phyloP scores from a whole-genome alignment of 345 rosid species.

The Rhizophora apiculata region DNA sequence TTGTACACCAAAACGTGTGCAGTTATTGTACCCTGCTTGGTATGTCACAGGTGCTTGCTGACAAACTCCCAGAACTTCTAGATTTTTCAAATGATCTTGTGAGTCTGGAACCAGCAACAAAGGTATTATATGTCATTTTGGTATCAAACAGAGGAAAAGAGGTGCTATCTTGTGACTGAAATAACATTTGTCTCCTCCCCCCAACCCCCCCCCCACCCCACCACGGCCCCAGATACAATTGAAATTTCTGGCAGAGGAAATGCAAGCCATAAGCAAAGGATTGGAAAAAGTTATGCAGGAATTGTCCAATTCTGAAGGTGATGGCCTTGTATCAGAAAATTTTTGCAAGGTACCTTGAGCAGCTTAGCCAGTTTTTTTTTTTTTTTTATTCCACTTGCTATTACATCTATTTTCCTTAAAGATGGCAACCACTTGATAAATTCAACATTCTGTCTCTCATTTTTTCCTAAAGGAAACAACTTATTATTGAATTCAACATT shows the following conservation, averaged over 20 bases:
- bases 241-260: constrained; percentile 93
- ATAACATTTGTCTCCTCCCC: constrained; percentile 10
- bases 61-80: constrained; percentile 76
- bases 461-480: not conserved
- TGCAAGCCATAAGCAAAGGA: constrained; percentile 97
- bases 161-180: constrained; percentile 15
- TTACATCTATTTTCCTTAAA: too few relatives aligned
- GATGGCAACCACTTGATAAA: too few relatives aligned
- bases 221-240: constrained; percentile 59
- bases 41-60: constrained; percentile 69
- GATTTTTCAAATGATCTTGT: constrained; percentile 70
- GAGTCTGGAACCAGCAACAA: constrained; percentile 70
- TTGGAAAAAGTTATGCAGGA: constrained; percentile 90
- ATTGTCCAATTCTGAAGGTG: constrained; percentile 72
- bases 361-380: not conserved
- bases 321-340: constrained; percentile 69
- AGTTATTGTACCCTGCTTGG: constrained; percentile 18
- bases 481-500: not conserved
- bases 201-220: too few relatives aligned
- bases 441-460: not conserved
- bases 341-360: constrained; percentile 53
- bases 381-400: not conserved
- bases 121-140: constrained; percentile 40
- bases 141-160: not conserved
- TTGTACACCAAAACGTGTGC: not conserved